Base-by-base conservation (phyloP, 768 basidiomycete species). In the Hygrocybe punicea region DNA sequence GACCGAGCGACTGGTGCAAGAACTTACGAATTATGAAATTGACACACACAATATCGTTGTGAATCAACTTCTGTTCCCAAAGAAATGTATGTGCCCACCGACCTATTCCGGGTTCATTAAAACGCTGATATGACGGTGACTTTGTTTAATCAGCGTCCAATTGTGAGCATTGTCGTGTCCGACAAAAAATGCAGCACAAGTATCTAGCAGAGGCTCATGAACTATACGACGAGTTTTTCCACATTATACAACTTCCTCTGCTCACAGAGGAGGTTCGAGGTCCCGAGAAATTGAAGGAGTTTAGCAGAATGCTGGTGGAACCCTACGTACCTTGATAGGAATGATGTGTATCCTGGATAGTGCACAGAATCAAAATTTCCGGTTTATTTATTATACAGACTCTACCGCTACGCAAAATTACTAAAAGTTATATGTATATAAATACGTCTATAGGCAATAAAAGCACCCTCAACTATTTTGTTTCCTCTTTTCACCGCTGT, bases 21-120 rank as follows among this genome's bases (percentile, higher is more conserved):
- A 98, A 70, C 77, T 97, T 45, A 92, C 90, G n/a, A 78, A 84
- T 45, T 93, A 93, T 68, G 93, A 93, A 69, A 98, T 98, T 69
- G 95, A 98, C 71, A 97, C 94, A 49, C 97, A 99, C 73, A 95
- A 96, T 70, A 98, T 99, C 66, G 93, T 98, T 55, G 94, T 98
- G 55, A 99, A 99, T 68, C 97, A 99, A 73, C 77, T 99, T 4
- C 76, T 99, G 35, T 98, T 93, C 80, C 96, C 97, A 14, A 93
- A 89, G 78, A 78, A 85, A 67, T 82, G 94, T 93, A 67, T 58
- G 87, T 76, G 50, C 35, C 17, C 33, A 23, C 53, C 34, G 29
- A 47, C 48, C 24, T 34, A 25, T 25, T 56, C 44, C 21, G 37
- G 36, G 6, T 29, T 49, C 58, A 36, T 45, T 25, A 36, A 45